phyloP scores from a whole-genome alignment of 129 eudicot species.

The Artemisia argyi region DNA sequence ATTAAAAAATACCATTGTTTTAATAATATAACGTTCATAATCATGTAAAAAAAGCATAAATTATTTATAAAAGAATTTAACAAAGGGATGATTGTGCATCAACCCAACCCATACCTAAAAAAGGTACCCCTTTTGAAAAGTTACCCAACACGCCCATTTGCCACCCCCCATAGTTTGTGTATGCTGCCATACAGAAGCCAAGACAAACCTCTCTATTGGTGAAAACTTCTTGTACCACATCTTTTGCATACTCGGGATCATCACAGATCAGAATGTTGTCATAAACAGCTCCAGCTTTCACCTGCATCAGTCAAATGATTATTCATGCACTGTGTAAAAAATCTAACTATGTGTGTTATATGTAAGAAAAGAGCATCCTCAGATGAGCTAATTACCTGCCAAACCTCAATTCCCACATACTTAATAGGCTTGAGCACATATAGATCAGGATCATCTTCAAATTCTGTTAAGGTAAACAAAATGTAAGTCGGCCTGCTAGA shows the following conservation, averaged over 20 bases:
- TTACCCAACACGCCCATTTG: background rate
- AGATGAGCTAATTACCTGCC: conserved; percentile 73
- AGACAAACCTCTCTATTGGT: conserved; percentile 68
- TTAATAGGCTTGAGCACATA: conserved; percentile 91
- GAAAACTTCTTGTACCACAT: conserved; percentile 72
- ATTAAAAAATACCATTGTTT: background rate
- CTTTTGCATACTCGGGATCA: conserved; percentile 90
- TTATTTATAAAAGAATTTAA: too few relatives aligned
- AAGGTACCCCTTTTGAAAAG: too few relatives aligned
- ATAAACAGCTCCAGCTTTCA: conserved; percentile 88
- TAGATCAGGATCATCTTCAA: conserved; percentile 98
- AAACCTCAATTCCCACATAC: conserved; percentile 93
- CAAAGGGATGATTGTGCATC: too few relatives aligned
- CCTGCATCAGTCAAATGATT: conserved; percentile 43
- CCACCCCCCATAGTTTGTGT: background rate
- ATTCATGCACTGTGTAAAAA: background rate
- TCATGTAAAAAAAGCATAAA: background rate
- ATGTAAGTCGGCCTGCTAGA: conserved; percentile 10
- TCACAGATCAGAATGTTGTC: conserved; percentile 89
- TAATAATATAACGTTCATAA: background rate
- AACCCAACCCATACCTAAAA: too few relatives aligned
- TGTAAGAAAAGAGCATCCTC: background rate
- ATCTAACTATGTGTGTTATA: background rate
- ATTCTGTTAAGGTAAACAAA: conserved; percentile 46
- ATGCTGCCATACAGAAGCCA: background rate